Evolutionary conservation across 371 early-diverging fungal genomes (phyloP).

Genomic region (Dentiscutata heterogama): DNA sequence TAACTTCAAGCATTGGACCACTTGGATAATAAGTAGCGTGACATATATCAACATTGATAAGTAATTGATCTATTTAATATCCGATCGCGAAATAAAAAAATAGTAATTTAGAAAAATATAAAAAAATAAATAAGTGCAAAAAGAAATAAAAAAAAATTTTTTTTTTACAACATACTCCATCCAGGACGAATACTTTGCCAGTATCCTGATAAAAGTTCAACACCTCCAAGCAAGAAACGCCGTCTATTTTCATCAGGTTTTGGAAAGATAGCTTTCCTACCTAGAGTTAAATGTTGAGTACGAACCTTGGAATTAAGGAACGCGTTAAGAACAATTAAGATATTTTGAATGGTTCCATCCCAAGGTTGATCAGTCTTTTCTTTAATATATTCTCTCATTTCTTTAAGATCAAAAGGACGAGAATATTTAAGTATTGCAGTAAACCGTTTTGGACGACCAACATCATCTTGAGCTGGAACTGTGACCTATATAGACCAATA

Average conservation of each 20-base stretch:
- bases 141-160: neutral
- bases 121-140: neutral
- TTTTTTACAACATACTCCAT: neutral
- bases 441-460: neutral
- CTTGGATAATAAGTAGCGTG: neutral
- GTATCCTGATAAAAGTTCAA: neutral
- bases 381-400: conserved; percentile 1
- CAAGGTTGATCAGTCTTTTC: neutral
- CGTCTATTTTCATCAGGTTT: neutral
- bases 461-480: neutral
- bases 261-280: conserved; percentile 7
- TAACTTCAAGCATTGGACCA: neutral
- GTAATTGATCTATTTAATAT: neutral
- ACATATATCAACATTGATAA: neutral
- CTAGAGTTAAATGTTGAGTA: neutral
- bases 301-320: neutral
- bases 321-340: neutral
- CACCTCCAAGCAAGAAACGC: neutral
- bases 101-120: neutral
- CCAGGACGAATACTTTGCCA: neutral
- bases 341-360: neutral
- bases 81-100: too few relatives aligned
- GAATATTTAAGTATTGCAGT: neutral
- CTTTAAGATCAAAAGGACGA: neutral
- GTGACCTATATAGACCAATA: neutral